Evolutionary conservation across 2,329 filamentous ascomycete species (phyloP), one percentile per base, ranked within the genome.

Genomic region (Thelonectria olida): DNA sequence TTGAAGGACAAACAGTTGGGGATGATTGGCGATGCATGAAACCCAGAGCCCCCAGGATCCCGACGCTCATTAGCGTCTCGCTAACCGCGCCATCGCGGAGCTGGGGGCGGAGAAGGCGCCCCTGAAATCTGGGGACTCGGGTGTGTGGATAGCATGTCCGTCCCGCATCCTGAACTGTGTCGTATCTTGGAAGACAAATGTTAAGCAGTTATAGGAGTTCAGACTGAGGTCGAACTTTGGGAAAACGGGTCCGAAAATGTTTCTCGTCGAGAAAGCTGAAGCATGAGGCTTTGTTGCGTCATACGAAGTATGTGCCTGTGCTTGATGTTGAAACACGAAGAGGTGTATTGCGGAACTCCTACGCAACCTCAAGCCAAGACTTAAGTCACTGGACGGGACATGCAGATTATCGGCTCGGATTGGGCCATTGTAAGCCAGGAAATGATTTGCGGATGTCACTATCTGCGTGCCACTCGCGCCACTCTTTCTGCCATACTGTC

Each of bases 81-180:
- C 56, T 63, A 55, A 55, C 51, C 52, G 61, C 52, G 48, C 56
- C 25, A 61, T 54, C 41, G 44, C 45, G 52, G 48, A 42, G 57
- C 48, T 23, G 42, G 59, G 53, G 56, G 62, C 48, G 68, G 64
- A 54, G 67, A 63, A 38, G 61, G 54, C 56, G 54, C 61, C 67
- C 69, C 69, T 71, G 69, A 71, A 71, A 71, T 71, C 69, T 71
- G 69, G 68, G 64, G 69, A 54, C 55, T 27, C 44, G 58, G 58
- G 57, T 64, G 69, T 48, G 69, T 66, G 62, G 56, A 54, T 63
- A 63, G 23, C 34, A 45, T 12, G 23, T 15, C 48, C 48, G n/a
- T 63, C 64, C 66, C 58, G 28, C 25, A 19, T 25, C n/a, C 27
- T 52, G 52, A 51, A 31, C 53, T 41, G 51, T 28, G 17, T 38